phyloP scores from a whole-genome alignment of 2,329 filamentous ascomycete genomes.

The Colletotrichum euphorbiae region DNA sequence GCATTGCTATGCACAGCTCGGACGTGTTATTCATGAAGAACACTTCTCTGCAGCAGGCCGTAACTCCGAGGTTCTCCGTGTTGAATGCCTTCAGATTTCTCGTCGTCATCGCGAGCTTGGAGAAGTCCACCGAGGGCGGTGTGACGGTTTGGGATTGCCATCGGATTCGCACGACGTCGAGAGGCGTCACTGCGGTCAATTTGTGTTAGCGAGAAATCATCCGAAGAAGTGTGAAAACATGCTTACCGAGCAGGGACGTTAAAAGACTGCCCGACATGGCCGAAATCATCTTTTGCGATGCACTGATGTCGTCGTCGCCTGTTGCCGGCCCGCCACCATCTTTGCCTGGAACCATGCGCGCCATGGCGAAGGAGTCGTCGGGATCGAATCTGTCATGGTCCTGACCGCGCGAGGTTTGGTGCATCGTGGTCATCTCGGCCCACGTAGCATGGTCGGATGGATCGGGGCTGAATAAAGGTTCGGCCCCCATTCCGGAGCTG shows the following conservation, averaged over 20 bases:
- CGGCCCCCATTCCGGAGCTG: conserved; percentile 14
- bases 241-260: conserved; percentile 86
- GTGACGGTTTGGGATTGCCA: conserved; percentile 82
- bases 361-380: conserved; percentile 47
- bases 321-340: conserved; percentile 36
- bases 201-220: conserved; percentile 24
- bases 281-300: conserved; percentile 92
- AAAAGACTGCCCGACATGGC: conserved; percentile 91
- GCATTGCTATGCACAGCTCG: conserved; percentile 82
- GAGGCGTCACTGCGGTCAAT: conserved; percentile 79
- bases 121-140: conserved; percentile 64
- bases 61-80: conserved; percentile 85
- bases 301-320: conserved; percentile 74
- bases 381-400: conserved; percentile 47
- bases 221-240: background rate
- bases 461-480: conserved; percentile 22
- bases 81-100: conserved; percentile 76
- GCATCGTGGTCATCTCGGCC: conserved; percentile 35
- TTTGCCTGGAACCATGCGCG: conserved; percentile 45
- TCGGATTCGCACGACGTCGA: conserved; percentile 96
- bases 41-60: conserved; percentile 94
- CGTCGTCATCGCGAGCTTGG: conserved; percentile 67
- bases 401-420: conserved; percentile 40
- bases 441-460: conserved; percentile 37
- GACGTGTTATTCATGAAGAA: conserved; percentile 93